These are phyloP conservation scores for Sodiomyces alkalinus DNA, from an alignment of 2,329 filamentous ascomycete species.

Conservation along the genomic window DNA sequence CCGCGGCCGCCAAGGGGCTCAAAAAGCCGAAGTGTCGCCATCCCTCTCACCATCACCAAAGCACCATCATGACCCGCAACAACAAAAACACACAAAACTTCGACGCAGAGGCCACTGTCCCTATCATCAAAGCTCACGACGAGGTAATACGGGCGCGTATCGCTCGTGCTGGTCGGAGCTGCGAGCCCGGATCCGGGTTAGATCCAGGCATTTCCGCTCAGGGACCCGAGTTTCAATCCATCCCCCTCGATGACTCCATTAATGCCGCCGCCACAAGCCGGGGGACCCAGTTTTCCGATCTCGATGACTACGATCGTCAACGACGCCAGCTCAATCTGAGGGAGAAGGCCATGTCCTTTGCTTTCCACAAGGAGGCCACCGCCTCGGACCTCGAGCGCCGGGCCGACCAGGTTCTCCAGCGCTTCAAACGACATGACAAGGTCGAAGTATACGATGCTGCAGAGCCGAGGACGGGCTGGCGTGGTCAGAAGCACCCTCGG, in stretches of 20 bases:
- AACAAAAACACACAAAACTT: too few species aligned
- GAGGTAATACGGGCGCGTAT: slow-evolving; percentile 3
- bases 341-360: slow-evolving; percentile 25
- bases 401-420: slow-evolving; percentile 24
- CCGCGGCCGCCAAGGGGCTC: too few species aligned
- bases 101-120: slow-evolving; percentile 2
- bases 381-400: slow-evolving; percentile 19
- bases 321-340: slow-evolving; percentile 15
- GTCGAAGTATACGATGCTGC: slow-evolving; percentile 19
- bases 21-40: too few species aligned
- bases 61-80: too few species aligned
- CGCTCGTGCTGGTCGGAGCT: neutral
- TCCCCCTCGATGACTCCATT: slow-evolving; percentile 4
- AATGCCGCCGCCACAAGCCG: neutral
- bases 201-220: too few species aligned
- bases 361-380: slow-evolving; percentile 16
- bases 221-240: neutral
- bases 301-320: slow-evolving; percentile 15
- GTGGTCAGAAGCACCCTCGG: slow-evolving; percentile 27
- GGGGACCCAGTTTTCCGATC: slow-evolving; percentile 1
- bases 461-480: slow-evolving; percentile 17
- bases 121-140: slow-evolving; percentile 7
- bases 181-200: neutral
- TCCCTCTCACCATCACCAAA: too few species aligned
- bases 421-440: slow-evolving; percentile 20